phyloP scores from a whole-genome alignment of 345 rosid species.

The Clarkia xantiana region DNA sequence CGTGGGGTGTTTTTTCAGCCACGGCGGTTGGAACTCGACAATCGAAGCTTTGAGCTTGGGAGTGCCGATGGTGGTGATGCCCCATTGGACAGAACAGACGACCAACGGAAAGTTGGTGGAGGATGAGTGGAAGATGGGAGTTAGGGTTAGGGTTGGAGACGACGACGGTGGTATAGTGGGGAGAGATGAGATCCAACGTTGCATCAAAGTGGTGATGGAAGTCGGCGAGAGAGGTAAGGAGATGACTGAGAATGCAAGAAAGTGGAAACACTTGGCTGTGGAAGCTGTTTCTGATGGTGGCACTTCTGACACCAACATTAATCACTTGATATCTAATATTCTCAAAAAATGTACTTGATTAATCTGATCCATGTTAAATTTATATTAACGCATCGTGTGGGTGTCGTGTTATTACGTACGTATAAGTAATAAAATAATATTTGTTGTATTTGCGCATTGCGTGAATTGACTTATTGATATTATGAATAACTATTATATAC shows the following conservation, averaged over 20 bases:
- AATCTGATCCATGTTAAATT: too few relatives aligned
- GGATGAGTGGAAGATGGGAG: constrained; percentile 50
- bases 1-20: constrained; percentile 47
- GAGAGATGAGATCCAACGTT: constrained; percentile 31
- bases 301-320: constrained; percentile 30
- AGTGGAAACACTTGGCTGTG: constrained; percentile 35
- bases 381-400: too few relatives aligned
- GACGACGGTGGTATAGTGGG: constrained; percentile 33
- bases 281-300: constrained; percentile 36
- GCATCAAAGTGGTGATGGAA: constrained; percentile 41
- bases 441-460: too few relatives aligned
- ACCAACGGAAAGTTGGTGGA: constrained; percentile 34
- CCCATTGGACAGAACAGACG: constrained; percentile 15
- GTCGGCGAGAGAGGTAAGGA: constrained; percentile 29
- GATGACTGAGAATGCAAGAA: constrained; percentile 24
- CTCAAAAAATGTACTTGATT: too few relatives aligned
- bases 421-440: too few relatives aligned
- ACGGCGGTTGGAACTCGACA: constrained; percentile 49
- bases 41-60: constrained; percentile 11
- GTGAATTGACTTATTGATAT: too few relatives aligned
- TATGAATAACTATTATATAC: too few relatives aligned
- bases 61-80: constrained; percentile 15
- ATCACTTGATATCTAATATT: constrained; percentile 18
- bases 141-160: constrained; percentile 30
- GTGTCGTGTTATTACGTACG: too few relatives aligned